Evolutionary conservation across 1,284 basidiomycete species (phyloP), one percentile per base, ranked within the genome.

Genomic region (Pseudozyma tsukubaensis): DNA sequence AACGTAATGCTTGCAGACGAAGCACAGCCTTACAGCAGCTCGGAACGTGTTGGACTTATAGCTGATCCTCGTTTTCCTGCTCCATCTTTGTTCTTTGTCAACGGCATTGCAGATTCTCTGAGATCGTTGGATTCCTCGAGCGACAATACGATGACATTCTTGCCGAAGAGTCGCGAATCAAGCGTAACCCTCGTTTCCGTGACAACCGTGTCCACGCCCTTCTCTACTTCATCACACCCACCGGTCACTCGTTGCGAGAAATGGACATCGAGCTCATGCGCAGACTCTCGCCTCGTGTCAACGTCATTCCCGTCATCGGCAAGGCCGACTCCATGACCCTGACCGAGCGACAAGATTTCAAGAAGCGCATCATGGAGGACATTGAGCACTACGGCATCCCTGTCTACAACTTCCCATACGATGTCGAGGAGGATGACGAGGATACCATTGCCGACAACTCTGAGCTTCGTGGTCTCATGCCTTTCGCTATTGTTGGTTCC

Each of bases 351-450:
- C 89, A 90, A 70, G 94, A 91, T 12, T 99, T 99, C 90, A 99
- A 97, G 89, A 94, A 95, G 87, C 89, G 97, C 44, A 72, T 99
- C 83, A 98, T 98, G 94, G 95, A 99, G 86, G 96, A 99, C 85
- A 98, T 99, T 78, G 96, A 98, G 84, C 90, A 98, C 88, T 98
- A 99, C 85, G 91, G 92, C 76, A 99, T 99, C 79, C 96, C 97
- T 7, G 92, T 99, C 48, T 99, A 99, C 89, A 99, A 99, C 88
- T 99, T 99, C 89, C 97, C 97, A 0, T 99, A 97, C 85, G 97
- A 99, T 80, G 91, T 94, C 21, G 97, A 99, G 86, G 97, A 99
- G 86, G 86, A 99, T 82, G 97, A 99, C 84, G 95, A 98, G 84
- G 97, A 99, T 82, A 98, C 96, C 4, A 95, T 99, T 73, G 91